Evolutionary conservation across 331 rosid species (phyloP).

Genomic region (Malus hybrid): DNA sequence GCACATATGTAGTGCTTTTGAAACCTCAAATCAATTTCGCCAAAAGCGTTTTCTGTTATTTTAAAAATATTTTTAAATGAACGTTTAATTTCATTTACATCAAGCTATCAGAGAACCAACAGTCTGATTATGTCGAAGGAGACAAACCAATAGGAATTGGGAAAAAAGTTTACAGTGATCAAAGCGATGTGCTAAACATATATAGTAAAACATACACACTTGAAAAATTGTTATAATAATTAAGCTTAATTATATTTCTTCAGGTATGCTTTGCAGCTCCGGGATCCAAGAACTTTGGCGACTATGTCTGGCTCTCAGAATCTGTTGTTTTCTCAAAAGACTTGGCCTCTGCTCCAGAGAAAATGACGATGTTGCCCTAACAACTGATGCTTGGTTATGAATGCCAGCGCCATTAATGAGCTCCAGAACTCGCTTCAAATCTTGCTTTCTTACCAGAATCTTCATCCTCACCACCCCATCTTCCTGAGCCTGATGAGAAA

Average conservation of each 20-base stretch:
- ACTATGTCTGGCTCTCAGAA: constrained; percentile 17
- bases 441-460: constrained; percentile 41
- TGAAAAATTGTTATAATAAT: not conserved
- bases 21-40: too few relatives aligned
- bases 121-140: not conserved
- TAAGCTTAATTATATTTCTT: constrained; percentile 22
- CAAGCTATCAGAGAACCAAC: too few relatives aligned
- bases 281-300: constrained; percentile 44
- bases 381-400: not conserved
- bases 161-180: not conserved
- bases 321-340: constrained; percentile 28
- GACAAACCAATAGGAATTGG: not conserved
- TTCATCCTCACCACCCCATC: constrained; percentile 51
- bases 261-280: constrained; percentile 62
- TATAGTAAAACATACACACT: not conserved
- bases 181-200: not conserved
- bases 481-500: constrained; percentile 27
- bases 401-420: not conserved
- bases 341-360: constrained; percentile 32
- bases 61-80: too few relatives aligned
- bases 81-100: too few relatives aligned
- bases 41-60: too few relatives aligned
- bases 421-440: constrained; percentile 34
- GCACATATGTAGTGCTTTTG: too few relatives aligned
- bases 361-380: not conserved